Evolutionary conservation across 2,329 filamentous ascomycete species (phyloP).

Genomic region (Plectosphaerella sp.): DNA sequence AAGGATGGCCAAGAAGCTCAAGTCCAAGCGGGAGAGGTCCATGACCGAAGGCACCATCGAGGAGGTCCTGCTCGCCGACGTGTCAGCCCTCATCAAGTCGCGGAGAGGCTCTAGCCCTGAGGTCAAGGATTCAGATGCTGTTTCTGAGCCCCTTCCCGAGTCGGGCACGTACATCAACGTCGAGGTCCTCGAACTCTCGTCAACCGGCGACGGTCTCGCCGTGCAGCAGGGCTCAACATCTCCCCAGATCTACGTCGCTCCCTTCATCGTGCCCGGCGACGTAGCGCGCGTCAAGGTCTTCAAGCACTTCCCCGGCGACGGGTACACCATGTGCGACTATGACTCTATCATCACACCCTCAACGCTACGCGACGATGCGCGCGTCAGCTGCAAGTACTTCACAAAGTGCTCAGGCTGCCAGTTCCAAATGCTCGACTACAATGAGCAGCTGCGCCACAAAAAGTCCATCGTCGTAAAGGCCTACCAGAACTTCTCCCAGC

Average conservation of each 20-base stretch:
- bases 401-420: conserved; percentile 85
- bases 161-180: conserved; percentile 74
- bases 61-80: conserved; percentile 61
- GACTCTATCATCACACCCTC: conserved; percentile 72
- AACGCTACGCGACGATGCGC: conserved; percentile 68
- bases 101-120: conserved; percentile 26
- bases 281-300: conserved; percentile 72
- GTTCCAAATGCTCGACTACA: conserved; percentile 93
- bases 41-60: conserved; percentile 60
- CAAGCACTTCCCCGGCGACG: conserved; percentile 60
- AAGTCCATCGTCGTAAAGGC: conserved; percentile 84
- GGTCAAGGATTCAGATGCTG: background rate
- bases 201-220: conserved; percentile 86
- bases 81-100: conserved; percentile 48
- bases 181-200: conserved; percentile 77
- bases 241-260: conserved; percentile 73
- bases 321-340: conserved; percentile 78
- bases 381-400: conserved; percentile 84
- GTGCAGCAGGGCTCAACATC: conserved; percentile 59
- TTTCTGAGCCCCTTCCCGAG: conserved; percentile 47
- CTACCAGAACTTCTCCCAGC: conserved; percentile 83
- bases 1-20: conserved; percentile 36
- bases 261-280: conserved; percentile 86
- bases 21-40: conserved; percentile 54
- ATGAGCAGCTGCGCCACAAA: conserved; percentile 82